A percentile compares a stretch with the other conserved stretches of the same genome.
phyloP scores from a whole-genome alignment of 441 rosid species.

The Jatropha multifida region DNA sequence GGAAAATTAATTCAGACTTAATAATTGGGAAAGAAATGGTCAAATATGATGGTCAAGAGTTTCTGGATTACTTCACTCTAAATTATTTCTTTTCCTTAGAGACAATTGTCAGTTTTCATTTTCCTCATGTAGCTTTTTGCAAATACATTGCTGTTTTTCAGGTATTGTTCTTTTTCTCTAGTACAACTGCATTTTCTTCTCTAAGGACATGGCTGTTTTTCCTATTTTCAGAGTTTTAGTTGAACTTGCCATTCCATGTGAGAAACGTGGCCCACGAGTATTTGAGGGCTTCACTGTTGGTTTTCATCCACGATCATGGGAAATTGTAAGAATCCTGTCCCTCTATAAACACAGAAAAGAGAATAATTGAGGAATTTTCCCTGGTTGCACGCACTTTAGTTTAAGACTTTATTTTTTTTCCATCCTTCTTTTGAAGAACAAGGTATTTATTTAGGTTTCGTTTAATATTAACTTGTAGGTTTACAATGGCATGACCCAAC shows the following conservation, averaged over 20 bases:
- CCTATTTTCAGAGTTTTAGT: constrained; percentile 52
- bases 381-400: not conserved
- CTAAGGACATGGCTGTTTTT: constrained; percentile 20
- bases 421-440: too few relatives aligned
- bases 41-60: constrained; percentile 1
- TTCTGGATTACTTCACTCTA: not conserved
- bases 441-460: not conserved
- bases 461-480: constrained; percentile 45
- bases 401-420: not conserved
- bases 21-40: not conserved
- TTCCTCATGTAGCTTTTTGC: constrained; percentile 2
- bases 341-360: constrained; percentile 11
- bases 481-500: constrained; percentile 85
- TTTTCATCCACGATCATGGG: constrained; percentile 93
- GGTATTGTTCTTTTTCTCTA: not conserved
- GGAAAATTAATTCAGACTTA: not conserved
- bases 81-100: not conserved
- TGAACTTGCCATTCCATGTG: constrained; percentile 85
- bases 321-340: constrained; percentile 57
- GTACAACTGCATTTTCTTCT: constrained; percentile 9
- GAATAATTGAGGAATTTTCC: not conserved
- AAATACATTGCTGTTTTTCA: constrained; percentile 17
- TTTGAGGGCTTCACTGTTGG: constrained; percentile 94
- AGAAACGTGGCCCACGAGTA: constrained; percentile 75
- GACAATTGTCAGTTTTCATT: not conserved